Percentiles rank a stretch among this genome's conserved stretches.
These are phyloP conservation scores for Apiospora marii DNA, from an alignment of 2,329 filamentous ascomycete species.

Conservation along the genomic window DNA sequence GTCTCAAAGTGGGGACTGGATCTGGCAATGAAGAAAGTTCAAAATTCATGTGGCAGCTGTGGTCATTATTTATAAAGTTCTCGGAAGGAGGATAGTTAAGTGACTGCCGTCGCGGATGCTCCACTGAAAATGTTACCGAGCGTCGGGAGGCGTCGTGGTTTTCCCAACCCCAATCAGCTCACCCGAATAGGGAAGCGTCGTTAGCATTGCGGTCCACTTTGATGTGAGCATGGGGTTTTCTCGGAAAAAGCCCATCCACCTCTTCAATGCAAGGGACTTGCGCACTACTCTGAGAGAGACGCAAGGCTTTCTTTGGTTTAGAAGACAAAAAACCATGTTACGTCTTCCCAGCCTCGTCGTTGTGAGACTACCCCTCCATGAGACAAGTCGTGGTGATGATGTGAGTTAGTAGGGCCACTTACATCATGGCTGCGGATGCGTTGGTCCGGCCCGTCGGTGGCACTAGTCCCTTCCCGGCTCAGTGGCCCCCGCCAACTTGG, in stretches of 20 bases:
- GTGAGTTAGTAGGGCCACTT: neutral
- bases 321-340: neutral
- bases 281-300: neutral
- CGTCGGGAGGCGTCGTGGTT: neutral
- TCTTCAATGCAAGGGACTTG: neutral
- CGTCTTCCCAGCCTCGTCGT: neutral
- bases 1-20: too few relatives aligned
- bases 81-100: neutral
- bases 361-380: neutral
- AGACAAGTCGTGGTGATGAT: neutral
- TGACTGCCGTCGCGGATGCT: neutral
- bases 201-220: neutral
- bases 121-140: neutral
- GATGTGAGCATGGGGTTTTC: neutral
- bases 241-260: neutral
- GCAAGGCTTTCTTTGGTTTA: neutral
- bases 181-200: neutral
- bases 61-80: too few relatives aligned
- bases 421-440: slow-evolving; percentile 6
- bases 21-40: neutral
- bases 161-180: neutral
- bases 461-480: neutral
- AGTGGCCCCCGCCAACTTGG: neutral
- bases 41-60: too few relatives aligned
- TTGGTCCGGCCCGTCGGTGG: slow-evolving; percentile 6